Evolutionary conservation across 257 asterid genomes (phyloP), one percentile per base, ranked within the genome.

Genomic region (Nicotiana tabacum): DNA sequence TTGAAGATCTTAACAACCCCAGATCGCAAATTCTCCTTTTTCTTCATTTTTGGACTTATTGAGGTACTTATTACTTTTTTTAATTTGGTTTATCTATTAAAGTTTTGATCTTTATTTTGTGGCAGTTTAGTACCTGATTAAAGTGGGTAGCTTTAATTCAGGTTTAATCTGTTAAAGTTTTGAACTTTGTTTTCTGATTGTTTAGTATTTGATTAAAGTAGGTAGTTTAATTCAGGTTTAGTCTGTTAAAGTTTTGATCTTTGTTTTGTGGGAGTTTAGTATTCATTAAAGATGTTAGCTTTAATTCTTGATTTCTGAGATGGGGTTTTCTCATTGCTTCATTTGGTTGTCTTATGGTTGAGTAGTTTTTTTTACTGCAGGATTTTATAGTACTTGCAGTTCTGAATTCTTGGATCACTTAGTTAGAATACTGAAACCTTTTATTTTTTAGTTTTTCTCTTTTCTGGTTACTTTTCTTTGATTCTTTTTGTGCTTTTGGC

Each of bases 41-140:
- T 16, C 39, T n/a, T 62, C 29, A 1, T 67, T 62, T 39, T 43
- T 2, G 51, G 77, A 77, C 66, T 78, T 46, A 37, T 66, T 10
- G 74, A 85, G 91, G 91, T 89, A 80, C 57, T 79, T 55, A 4
- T 17, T 12, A 33, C 6, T 39, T 15, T 17, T 51, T 0, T 7
- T 57, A 0, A 30, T 43, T 0, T 27, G 43, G 66, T 3, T 17
- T 32, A 2, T 56, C 11, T 68, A 48, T 4, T 77, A 66, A 53
- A 58, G 70, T 16, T 74, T n/a, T 70, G 51, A 3, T 80, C 55
- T 29, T 77, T 53, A 10, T 35, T 1, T 24, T 24, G 79, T 74
- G 80, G 13, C 8, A 6, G 46, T 13, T 27, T 74, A 46, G 60
- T 6, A 24, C 29, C 15, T 48, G 8, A 39, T 39, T 39, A 39